Evolutionary conservation across 768 basidiomycete species (phyloP), one percentile per base, ranked within the genome.

Genomic region (Rhodocollybia butyracea): DNA sequence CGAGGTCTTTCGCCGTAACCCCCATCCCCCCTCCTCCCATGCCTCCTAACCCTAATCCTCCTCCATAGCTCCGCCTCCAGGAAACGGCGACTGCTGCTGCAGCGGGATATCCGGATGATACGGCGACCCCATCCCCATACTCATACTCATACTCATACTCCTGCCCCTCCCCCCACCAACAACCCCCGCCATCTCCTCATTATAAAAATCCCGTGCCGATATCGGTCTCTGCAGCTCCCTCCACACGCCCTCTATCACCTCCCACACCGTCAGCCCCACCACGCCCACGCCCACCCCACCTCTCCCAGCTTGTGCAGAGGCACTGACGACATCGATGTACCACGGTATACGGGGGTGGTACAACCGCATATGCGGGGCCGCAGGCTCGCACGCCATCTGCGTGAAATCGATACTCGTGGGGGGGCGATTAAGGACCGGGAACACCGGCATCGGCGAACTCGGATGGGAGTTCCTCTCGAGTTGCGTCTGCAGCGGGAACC

Each of bases 311-410:
- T 77, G 73, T 7, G 65, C 66, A 38, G 76, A 67, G n/a, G 66
- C 66, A 34, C 76, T 67, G 22, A 63, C 62, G 17, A 86, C 71
- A 59, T 88, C 86, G 64, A 89, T 77, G 67, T 80, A 85, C 87
- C 87, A 89, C 0, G 87, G 86, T 1, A 85, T 68, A 32, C 72
- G 70, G 0, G 77, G 68, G 65, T 85, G 83, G 61, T 75, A 82
- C 47, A 88, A 62, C 12, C 83, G 81, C 72, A 88, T 77, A 54
- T 67, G 68, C 5, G 68, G 62, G 0, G 78, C 68, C 1, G 82
- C 74, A 1, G 84, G 84, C 38, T 72, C 70, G 13, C 80, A 80
- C 22, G 78, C 80, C 50, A 81, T 73, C 41, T 81, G 82, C 12
- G 74, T 71, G 59, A 85, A 75, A 61, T 88, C 84, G 47, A 73